These are phyloP conservation scores for Dendrobium chrysotoxum DNA, from an alignment of 106 monocot species.

Conservation along the genomic window DNA sequence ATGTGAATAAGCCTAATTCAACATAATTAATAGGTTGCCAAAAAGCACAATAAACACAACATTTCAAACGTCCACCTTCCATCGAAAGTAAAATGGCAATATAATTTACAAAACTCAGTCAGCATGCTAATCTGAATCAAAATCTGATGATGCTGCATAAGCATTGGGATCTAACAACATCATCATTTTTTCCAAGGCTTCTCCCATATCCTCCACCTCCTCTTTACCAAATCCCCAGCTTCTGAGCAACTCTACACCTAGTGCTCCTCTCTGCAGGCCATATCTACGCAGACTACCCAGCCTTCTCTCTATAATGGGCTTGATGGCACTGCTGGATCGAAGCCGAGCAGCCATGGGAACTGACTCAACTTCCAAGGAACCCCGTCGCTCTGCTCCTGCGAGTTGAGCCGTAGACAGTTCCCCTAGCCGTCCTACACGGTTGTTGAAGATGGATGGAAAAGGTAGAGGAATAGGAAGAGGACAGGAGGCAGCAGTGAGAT, in stretches of 20 bases:
- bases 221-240: constrained; percentile 77
- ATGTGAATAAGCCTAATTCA: no score
- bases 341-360: constrained; percentile 74
- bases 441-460: constrained; percentile 77
- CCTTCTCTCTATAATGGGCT: constrained; percentile 63
- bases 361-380: constrained; percentile 68
- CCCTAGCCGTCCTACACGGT: constrained; percentile 44
- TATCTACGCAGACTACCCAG: constrained; percentile 36
- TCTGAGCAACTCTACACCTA: constrained; percentile 44
- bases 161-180: constrained; percentile 31
- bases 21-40: no score
- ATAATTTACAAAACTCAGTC: background rate
- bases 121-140: constrained; percentile 47
- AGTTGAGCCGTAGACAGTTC: constrained; percentile 22
- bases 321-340: constrained; percentile 65
- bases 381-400: constrained; percentile 20
- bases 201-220: constrained; percentile 79
- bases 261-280: constrained; percentile 55
- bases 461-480: constrained; percentile 88
- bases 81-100: background rate
- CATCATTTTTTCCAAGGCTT: constrained; percentile 43
- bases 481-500: constrained; percentile 49
- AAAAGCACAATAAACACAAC: no score
- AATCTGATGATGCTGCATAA: constrained; percentile 43
- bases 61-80: background rate